A percentile compares a stretch with the other conserved stretches of the same genome.
These are phyloP conservation scores for Thelephora terrestris DNA, from an alignment of 1,284 basidiomycete species.

Conservation along the genomic window DNA sequence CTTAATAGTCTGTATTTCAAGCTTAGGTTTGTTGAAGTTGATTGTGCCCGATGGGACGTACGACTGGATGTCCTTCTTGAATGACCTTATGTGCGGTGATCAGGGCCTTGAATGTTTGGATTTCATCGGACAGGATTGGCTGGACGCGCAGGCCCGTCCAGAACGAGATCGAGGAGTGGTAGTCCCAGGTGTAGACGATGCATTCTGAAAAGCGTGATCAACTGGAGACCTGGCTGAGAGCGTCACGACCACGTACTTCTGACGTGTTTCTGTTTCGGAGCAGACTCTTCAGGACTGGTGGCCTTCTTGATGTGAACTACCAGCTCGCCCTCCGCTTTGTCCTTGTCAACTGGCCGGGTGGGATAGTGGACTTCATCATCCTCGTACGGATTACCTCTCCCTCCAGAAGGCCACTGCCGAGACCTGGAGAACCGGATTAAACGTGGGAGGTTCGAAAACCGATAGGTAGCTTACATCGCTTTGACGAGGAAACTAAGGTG, in stretches of 20 bases:
- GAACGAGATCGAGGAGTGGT: constrained; percentile 93
- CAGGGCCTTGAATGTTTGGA: constrained; percentile 93
- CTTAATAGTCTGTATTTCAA: constrained; percentile 65
- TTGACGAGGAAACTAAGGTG: no score
- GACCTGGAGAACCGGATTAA: no score
- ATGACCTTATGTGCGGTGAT: constrained; percentile 94
- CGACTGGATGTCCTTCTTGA: constrained; percentile 90
- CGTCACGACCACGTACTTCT: constrained; percentile 61
- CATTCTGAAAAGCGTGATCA: constrained; percentile 50
- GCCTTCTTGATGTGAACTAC: constrained; percentile 95
- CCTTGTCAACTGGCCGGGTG: constrained; percentile 92
- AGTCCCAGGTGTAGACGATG: constrained; percentile 98
- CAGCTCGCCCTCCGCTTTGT: constrained; percentile 90
- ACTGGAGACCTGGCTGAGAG: constrained; percentile 3
- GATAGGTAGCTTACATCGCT: no score
- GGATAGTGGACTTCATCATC: constrained; percentile 81
- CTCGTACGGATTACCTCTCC: constrained; percentile 37
- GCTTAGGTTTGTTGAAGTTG: not conserved
- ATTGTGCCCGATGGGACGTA: constrained; percentile 31
- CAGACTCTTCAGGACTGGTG: constrained; percentile 84
- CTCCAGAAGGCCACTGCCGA: no score
- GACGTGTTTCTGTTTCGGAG: constrained; percentile 96
- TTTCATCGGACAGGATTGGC: constrained; percentile 89
- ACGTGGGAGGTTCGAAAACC: no score
- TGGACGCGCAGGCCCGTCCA: constrained; percentile 94